A percentile compares a stretch with the other conserved stretches of the same genome.
phyloP scores from a whole-genome alignment of 192 early-diverging fungal species.

The Dispira parvispora region DNA sequence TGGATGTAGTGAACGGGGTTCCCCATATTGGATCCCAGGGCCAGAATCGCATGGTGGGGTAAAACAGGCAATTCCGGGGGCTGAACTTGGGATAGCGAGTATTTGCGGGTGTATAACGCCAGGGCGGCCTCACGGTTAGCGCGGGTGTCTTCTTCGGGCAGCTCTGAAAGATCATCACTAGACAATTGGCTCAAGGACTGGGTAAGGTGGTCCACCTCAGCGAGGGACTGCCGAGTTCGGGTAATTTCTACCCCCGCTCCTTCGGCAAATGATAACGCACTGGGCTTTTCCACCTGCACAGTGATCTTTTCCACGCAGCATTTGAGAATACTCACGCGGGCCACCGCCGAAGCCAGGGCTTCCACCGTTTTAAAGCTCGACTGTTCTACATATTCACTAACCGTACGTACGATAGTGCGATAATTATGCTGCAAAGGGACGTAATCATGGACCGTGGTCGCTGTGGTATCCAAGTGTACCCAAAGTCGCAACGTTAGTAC shows the following conservation, averaged over 20 bases:
- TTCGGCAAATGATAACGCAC: constrained; percentile 79
- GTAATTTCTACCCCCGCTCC: constrained; percentile 85
- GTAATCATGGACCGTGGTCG: constrained; percentile 27
- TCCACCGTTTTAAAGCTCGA: constrained; percentile 91
- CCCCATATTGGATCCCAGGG: constrained; percentile 84
- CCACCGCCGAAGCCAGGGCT: constrained; percentile 71
- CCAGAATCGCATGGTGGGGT: constrained; percentile 54
- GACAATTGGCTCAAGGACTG: background rate
- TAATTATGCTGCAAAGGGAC: constrained; percentile 68
- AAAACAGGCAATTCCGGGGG: background rate
- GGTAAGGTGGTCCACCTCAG: background rate
- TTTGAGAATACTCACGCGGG: constrained; percentile 52
- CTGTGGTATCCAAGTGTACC: constrained; percentile 14
- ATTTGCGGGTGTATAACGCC: background rate
- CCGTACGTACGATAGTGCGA: constrained; percentile 70
- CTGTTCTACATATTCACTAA: constrained; percentile 66
- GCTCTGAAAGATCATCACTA: no score
- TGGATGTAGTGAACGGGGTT: constrained; percentile 65
- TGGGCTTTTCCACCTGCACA: constrained; percentile 86
- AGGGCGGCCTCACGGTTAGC: background rate
- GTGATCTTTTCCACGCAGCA: constrained; percentile 81
- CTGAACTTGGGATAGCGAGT: constrained; percentile 1
- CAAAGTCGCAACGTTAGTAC: constrained; percentile 60
- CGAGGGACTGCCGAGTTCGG: constrained; percentile 37
- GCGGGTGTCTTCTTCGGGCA: background rate